Evolutionary conservation across 139 green algal genomes (phyloP).

Genomic region (Closterium sp.): DNA sequence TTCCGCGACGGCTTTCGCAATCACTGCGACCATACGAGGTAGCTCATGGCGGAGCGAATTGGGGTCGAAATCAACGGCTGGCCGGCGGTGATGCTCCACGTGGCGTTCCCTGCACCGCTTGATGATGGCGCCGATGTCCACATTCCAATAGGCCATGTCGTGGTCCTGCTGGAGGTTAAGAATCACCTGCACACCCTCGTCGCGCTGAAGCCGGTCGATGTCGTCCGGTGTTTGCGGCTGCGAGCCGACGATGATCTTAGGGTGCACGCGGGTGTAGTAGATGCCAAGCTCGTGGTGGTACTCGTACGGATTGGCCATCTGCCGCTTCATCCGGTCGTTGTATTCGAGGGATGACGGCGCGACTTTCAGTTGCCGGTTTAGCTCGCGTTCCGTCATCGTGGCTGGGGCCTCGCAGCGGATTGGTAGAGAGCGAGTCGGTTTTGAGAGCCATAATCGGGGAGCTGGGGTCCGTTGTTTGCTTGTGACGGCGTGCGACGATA

Average conservation of each 20-base stretch:
- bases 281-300: conserved; percentile 43
- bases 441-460: not conserved
- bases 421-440: not conserved
- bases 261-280: conserved; percentile 48
- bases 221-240: conserved; percentile 36
- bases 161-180: conserved; percentile 54
- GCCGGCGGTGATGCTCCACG: conserved; percentile 24
- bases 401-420: not conserved
- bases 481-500: not conserved
- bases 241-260: conserved; percentile 48
- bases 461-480: not conserved
- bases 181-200: conserved; percentile 46
- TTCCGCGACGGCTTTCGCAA: conserved; percentile 8
- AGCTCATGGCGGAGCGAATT: conserved; percentile 38
- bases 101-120: not conserved
- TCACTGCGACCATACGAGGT: conserved; percentile 14
- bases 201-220: conserved; percentile 25
- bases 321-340: conserved; percentile 24
- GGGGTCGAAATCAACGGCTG: conserved; percentile 42
- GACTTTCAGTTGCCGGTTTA: not conserved
- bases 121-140: conserved; percentile 27
- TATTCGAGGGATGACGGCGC: conserved; percentile 13
- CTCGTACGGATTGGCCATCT: conserved; percentile 34
- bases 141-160: conserved; percentile 51
- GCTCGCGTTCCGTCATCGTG: not conserved